Evolutionary conservation across 2,329 filamentous ascomycete species (phyloP).

Genomic region (Aciculosporium take): DNA sequence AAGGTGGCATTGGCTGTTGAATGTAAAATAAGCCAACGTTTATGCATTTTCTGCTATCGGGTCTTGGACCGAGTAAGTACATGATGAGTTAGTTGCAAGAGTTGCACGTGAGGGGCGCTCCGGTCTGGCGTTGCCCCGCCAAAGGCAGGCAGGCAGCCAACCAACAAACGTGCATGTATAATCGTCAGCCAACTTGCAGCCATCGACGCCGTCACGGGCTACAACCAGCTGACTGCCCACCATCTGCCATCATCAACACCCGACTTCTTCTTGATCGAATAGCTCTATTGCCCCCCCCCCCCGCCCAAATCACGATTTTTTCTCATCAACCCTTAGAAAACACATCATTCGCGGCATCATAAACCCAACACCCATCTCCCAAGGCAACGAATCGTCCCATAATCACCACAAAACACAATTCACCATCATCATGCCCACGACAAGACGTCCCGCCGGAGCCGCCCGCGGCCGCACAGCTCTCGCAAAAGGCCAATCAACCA

Average conservation of each 20-base stretch:
- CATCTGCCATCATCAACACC: neutral
- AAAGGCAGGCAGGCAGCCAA: slow-evolving; percentile 19
- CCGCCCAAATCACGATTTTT: no score
- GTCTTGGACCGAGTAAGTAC: neutral
- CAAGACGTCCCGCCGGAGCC: slow-evolving; percentile 32
- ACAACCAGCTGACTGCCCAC: neutral
- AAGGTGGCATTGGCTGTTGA: no score
- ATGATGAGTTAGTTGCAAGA: neutral
- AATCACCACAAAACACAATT: neutral
- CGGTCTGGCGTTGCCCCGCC: slow-evolving; percentile 41
- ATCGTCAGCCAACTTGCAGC: no score
- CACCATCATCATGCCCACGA: slow-evolving; percentile 29
- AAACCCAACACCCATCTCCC: no score
- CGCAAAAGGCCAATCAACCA: slow-evolving; percentile 36
- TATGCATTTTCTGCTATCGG: no score
- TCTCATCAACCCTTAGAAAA: no score
- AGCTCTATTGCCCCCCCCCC: no score
- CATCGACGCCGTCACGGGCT: no score
- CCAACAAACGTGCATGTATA: neutral
- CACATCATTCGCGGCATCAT: no score
- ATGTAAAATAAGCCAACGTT: no score
- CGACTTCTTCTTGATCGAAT: neutral
- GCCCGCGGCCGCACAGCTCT: slow-evolving; percentile 21
- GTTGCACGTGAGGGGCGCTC: slow-evolving; percentile 34
- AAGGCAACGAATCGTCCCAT: neutral